Base-by-base conservation (phyloP, 1,284 basidiomycete genomes). In the Mycena citricolor region DNA sequence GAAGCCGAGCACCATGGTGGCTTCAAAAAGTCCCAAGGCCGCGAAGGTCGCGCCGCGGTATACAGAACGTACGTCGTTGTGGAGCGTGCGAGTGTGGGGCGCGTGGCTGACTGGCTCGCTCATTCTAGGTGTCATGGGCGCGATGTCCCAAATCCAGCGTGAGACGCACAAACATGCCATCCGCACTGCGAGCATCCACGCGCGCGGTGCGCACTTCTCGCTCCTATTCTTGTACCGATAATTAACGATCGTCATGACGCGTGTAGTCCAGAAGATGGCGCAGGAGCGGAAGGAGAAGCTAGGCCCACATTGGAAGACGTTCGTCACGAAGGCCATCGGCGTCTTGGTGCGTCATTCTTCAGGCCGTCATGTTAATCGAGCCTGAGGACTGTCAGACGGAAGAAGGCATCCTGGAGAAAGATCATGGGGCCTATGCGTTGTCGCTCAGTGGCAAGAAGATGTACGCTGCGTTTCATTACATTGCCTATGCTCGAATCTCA, bases 251-350 rank as follows among this genome's bases (percentile, higher is more conserved):
- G 26, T 30, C 5, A 44, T 25, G n/a, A 24, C 16, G 19, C 14
- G 30, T 26, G 13, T 36, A 77, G 76, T 77, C 12, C 70, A 66
- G 46, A 77, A 69, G 56, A 71, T 61, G 40, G 76, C 75, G 2
- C 56, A 68, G 25, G 62, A 60, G n/a, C 67, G 64, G 32, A 64
- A 70, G 41, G 75, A 76, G 39, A 69, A 63, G 40, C 61, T 78
- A 13, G 75, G 76, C 4, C 72, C 71, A 4, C 63, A 70, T 32
- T 78, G 76, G 75, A 59, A 65, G n/a, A 67, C 59, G 19, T 75
- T 70, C 67, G 69, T 79, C 14, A 55, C 60, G n/a, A 71, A 69
- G 47, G 67, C 74, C n/a, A 62, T 77, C 5, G 61, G 69, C 17
- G 70, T 66, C 50, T 62, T 79, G 37, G 77, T 77, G 34, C 14